Percentiles rank a stretch among this genome's conserved stretches.
Evolutionary conservation across 148 eudicot species (phyloP).

Genomic region (Pharnaceum exiguum): DNA sequence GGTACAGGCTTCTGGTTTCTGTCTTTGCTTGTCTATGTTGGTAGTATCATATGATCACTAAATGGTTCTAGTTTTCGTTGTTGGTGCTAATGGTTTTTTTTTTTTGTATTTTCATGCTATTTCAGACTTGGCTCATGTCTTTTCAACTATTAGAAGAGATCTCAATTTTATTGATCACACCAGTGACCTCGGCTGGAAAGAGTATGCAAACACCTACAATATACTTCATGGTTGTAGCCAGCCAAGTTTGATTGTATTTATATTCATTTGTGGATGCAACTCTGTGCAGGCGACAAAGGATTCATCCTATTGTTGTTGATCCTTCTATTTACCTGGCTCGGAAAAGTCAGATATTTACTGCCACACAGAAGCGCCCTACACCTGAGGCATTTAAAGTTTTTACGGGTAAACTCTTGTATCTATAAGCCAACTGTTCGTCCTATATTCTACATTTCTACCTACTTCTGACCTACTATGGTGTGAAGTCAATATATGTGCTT

Average conservation of each 20-base stretch:
- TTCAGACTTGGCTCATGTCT: constrained; percentile 78
- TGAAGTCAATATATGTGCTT: not conserved
- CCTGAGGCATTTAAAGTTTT: constrained; percentile 83
- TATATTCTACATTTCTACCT: not conserved
- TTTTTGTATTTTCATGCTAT: constrained; percentile 12
- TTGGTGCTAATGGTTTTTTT: constrained; percentile 8
- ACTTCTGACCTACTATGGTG: not conserved
- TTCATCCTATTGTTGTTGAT: constrained; percentile 82
- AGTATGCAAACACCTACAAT: constrained; percentile 50
- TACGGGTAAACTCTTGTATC: constrained; percentile 51
- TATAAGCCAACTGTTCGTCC: too few relatives aligned
- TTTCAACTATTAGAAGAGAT: constrained; percentile 68
- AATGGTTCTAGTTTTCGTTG: not conserved
- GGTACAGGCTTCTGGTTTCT: too few relatives aligned
- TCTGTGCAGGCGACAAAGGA: constrained; percentile 51
- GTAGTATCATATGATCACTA: too few relatives aligned
- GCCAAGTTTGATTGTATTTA: not conserved
- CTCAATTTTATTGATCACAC: constrained; percentile 91
- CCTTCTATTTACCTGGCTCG: constrained; percentile 85
- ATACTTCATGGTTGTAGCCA: not conserved
- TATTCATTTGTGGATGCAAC: not conserved
- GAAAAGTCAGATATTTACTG: constrained; percentile 75
- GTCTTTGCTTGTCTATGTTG: too few relatives aligned
- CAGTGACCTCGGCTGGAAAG: constrained; percentile 94
- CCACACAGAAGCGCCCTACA: constrained; percentile 68